Base-by-base conservation (phyloP, 257 asterid species). In the Datura wrightii region DNA sequence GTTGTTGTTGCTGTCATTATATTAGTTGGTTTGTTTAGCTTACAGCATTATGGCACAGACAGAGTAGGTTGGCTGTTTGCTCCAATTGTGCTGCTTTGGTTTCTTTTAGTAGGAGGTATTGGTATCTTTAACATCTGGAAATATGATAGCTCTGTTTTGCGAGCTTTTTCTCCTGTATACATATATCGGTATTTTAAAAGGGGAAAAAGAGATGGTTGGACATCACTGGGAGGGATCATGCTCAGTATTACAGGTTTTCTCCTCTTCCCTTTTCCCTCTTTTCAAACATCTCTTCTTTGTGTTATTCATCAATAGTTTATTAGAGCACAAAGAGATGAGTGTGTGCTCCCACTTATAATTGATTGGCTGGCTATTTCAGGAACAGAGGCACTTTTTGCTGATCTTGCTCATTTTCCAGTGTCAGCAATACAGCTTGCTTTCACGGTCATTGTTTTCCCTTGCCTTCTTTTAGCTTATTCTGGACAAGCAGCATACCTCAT, bases 31-130 rank as follows among this genome's bases (percentile, higher is more conserved):
- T 90, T 96, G 86, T 96, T 96, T 89, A 94, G 99, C 90, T 83
- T 96, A 95, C 99, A 96, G 83, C 99, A 96, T 86, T 93, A 93
- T 19, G 99, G 99, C 74, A 94, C 99, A 10, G 99, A 94, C 86
- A 94, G 85, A 92, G 99, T 96, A 46, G 97, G 99, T 67, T 96
- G 97, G 99, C 91, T 96, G 78, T 96, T 94, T 88, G 99, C 99
- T 83, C 99, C 99, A 13, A 79, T 96, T 81, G 98, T 96, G 63
- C 93, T 96, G 79, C 89, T 96, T 44, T 96, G 99, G 99, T 96
- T 96, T 90, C 90, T 96, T 76, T 88, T 94, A 85, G 95, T 96
- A 19, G 99, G 99, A 82, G 97, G 98, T 83, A 93, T 96, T 82
- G 99, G 99, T 58, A 91, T 94, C 67, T 93, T 86, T 92, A 96